A percentile compares a stretch with the other conserved stretches of the same genome.
phyloP scores from a whole-genome alignment of 2,329 filamentous ascomycete genomes.

The Penicillium rolfsii region DNA sequence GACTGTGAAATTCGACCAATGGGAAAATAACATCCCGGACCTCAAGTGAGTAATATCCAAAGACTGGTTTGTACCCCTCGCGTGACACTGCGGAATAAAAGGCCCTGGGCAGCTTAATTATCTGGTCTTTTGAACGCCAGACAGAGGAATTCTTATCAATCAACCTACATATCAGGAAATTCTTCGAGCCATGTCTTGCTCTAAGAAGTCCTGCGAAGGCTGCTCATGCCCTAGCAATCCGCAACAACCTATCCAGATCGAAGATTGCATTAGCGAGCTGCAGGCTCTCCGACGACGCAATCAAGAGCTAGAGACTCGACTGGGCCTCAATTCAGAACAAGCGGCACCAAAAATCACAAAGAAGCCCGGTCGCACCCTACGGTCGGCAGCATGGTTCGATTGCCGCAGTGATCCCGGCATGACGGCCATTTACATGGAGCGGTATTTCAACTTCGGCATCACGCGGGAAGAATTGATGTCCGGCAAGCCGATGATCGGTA shows the following conservation, averaged over 20 bases:
- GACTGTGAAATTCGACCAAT: conserved; percentile 14
- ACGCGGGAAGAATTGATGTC: conserved; percentile 55
- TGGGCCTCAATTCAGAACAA: conserved; percentile 10
- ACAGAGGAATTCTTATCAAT: not conserved
- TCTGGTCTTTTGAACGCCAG: not conserved
- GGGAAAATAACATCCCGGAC: conserved; percentile 23
- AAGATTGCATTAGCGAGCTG: conserved; percentile 47
- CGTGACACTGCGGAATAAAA: conserved; percentile 3
- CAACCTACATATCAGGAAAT: not conserved
- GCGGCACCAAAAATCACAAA: conserved; percentile 37
- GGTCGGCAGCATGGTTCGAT: conserved; percentile 53
- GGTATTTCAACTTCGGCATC: conserved; percentile 56
- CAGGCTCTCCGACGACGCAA: conserved; percentile 44
- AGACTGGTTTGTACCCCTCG: conserved; percentile 6
- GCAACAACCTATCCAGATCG: conserved; percentile 39
- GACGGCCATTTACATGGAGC: conserved; percentile 55
- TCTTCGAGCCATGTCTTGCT: conserved; percentile 9
- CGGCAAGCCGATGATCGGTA: conserved; percentile 56
- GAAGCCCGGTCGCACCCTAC: conserved; percentile 37
- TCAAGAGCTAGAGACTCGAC: conserved; percentile 37
- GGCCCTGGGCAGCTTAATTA: not conserved
- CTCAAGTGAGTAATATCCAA: conserved; percentile 9
- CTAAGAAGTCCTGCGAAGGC: conserved; percentile 36
- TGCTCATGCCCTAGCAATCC: conserved; percentile 37
- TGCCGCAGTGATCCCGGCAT: conserved; percentile 48